phyloP scores from a whole-genome alignment of 1,139 yeast species.

The Hyphopichia burtonii region DNA sequence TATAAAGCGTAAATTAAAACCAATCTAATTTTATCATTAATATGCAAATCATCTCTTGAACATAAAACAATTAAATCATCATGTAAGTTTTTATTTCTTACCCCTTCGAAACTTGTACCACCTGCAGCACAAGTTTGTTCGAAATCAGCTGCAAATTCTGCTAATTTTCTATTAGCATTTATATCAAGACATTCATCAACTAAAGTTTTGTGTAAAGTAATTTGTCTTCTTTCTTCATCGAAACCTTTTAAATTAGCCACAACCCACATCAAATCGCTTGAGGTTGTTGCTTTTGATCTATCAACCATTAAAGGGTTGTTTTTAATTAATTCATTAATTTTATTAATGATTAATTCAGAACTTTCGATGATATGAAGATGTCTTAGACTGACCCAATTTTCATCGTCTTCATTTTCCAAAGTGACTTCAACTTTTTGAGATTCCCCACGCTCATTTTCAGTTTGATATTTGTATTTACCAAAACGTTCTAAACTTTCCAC shows the following conservation, averaged over 20 bases:
- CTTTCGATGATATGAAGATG: conserved; percentile 80
- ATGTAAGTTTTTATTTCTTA: conserved; percentile 60
- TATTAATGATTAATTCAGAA: conserved; percentile 59
- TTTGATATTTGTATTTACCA: conserved; percentile 56
- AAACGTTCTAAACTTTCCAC: conserved; percentile 50
- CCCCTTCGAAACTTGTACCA: conserved; percentile 73
- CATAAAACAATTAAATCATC: conserved; percentile 63
- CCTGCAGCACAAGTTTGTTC: conserved; percentile 77
- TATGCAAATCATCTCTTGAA: conserved; percentile 49
- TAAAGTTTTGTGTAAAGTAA: conserved; percentile 58
- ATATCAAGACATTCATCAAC: conserved; percentile 57
- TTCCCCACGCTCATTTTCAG: conserved; percentile 63
- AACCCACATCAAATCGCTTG: conserved; percentile 62
- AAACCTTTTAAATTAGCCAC: conserved; percentile 69
- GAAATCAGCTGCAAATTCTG: conserved; percentile 62
- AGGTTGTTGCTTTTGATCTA: conserved; percentile 56
- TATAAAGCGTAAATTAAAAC: conserved; percentile 77
- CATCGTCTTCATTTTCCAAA: conserved; percentile 63
- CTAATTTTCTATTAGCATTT: conserved; percentile 53
- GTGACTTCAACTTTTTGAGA: conserved; percentile 38
- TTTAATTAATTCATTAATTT: conserved; percentile 64
- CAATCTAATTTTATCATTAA: conserved; percentile 70
- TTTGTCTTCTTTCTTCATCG: conserved; percentile 62
- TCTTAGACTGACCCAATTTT: conserved; percentile 71
- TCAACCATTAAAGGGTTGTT: conserved; percentile 74